Evolutionary conservation across 768 basidiomycete genomes (phyloP), one percentile per base, ranked within the genome.

Genomic region (Tricholoma sp.): DNA sequence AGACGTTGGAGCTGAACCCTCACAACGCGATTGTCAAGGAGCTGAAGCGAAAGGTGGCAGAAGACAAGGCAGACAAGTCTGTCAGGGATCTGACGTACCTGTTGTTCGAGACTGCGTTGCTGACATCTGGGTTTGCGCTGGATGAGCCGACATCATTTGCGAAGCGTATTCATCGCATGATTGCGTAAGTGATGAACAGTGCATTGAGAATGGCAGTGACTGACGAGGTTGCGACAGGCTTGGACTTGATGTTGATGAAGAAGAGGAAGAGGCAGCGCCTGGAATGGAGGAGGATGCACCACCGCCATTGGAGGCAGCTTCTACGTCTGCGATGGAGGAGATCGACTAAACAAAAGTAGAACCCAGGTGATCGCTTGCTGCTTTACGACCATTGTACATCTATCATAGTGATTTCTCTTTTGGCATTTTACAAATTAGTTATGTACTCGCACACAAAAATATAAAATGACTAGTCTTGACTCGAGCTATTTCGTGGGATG

Each of bases 61-160:
- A 95, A 74, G 96, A 99, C 80, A 94, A 95, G 81, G 88, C 91
- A 53, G 95, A 98, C 85, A 97, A 96, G 85, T 94, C 94, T 55
- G 95, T 97, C 67, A 87, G 93, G 62, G 96, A 98, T 76, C 76
- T 99, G 67, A 98, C 94, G 55, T 94, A 85, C 82, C 83, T 98
- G 45, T 78, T 99, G 55, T 98, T 91, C 78, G 96, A 98, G 85
- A 98, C 96, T 52, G 89, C 96, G 2, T 86, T 98, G 60, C 86
- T 97, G 62, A 94, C 93, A 13, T 94, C 92, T 52, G 92, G 91
- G 52, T 99, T 99, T 83, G 86, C 92, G 54, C 86, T 99, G 57
- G 94, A 98, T 62, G 91, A 95, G 71, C 96, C 97, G 28, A 84
- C 89, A 59, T 91, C 89, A 56, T 98, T 97, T 72, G 91, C 94